phyloP scores from a whole-genome alignment of 371 early-diverging fungal species.

The Mortierella sp. region DNA sequence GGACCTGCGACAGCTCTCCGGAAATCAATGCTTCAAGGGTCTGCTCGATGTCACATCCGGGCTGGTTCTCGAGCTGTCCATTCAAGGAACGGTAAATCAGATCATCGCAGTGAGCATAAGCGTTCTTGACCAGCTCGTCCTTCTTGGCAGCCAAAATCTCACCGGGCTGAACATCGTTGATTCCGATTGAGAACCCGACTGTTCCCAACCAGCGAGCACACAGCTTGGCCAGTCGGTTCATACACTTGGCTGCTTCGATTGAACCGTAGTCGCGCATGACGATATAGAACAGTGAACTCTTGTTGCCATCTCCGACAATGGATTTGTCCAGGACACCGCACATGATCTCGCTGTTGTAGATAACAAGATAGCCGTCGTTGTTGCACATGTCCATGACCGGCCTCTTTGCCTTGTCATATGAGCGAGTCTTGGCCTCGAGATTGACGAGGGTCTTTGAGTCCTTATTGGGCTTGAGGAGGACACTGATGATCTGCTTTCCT shows the following conservation, averaged over 20 bases:
- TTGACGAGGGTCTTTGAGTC: constrained; percentile 79
- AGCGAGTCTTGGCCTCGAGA: constrained; percentile 89
- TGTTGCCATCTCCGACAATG: constrained; percentile 97
- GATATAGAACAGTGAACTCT: constrained; percentile 93
- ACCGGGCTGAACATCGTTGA: constrained; percentile 98
- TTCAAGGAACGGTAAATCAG: constrained; percentile 77
- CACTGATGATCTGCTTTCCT: constrained; percentile 83
- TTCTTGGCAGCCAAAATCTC: constrained; percentile 80
- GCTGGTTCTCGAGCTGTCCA: constrained; percentile 84
- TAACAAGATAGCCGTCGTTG: constrained; percentile 91
- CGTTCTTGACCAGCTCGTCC: constrained; percentile 80
- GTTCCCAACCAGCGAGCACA: constrained; percentile 92
- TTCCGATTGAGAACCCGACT: constrained; percentile 97
- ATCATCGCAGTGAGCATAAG: constrained; percentile 89
- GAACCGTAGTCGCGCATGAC: constrained; percentile 94
- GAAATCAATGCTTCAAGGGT: constrained; percentile 94
- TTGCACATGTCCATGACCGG: constrained; percentile 83
- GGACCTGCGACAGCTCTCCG: constrained; percentile 90
- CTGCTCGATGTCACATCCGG: constrained; percentile 92
- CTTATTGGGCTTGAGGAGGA: constrained; percentile 90
- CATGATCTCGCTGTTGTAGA: constrained; percentile 94
- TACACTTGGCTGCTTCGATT: constrained; percentile 87
- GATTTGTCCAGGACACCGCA: constrained; percentile 97
- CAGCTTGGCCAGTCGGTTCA: constrained; percentile 96
- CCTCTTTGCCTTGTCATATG: constrained; percentile 72